These are phyloP conservation scores for Colletotrichum magnum DNA, from an alignment of 2,329 filamentous ascomycete genomes.

Conservation along the genomic window DNA sequence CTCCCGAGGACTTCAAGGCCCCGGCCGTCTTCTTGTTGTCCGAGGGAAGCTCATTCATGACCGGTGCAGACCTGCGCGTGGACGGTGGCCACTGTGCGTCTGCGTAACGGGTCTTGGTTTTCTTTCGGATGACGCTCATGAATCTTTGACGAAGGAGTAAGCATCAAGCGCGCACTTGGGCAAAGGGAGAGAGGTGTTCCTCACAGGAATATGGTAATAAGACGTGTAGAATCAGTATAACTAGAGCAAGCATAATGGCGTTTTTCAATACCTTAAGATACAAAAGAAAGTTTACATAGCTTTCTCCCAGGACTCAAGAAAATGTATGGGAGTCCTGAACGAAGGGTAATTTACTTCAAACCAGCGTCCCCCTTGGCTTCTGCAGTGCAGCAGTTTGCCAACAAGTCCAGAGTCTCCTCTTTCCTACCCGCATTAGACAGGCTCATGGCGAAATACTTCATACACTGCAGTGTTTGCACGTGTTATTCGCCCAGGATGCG, in stretches of 20 bases:
- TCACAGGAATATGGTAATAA: no score
- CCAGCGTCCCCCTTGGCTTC: no score
- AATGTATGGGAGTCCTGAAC: not conserved
- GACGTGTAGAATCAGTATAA: constrained; percentile 23
- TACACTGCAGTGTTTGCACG: no score
- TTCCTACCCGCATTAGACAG: no score
- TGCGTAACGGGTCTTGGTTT: constrained; percentile 41
- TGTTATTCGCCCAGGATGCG: no score
- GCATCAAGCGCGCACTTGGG: not conserved
- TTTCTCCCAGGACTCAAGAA: no score
- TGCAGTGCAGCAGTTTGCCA: no score
- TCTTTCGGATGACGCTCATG: no score
- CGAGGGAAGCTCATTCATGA: constrained; percentile 71
- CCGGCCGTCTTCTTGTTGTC: constrained; percentile 70
- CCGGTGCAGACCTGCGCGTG: constrained; percentile 68
- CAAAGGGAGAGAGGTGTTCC: not conserved
- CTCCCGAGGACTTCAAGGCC: constrained; percentile 71
- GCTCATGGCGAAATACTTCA: no score
- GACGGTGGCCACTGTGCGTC: constrained; percentile 69
- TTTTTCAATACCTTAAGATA: not conserved
- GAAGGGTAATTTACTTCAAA: no score
- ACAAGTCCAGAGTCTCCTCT: no score
- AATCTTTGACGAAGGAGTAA: not conserved
- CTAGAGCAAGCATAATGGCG: constrained; percentile 24
- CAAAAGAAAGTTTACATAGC: no score